Conservation (phyloP, 2,329 filamentous ascomycete genomes). For the Pseudogymnoascus sp. region DNA sequence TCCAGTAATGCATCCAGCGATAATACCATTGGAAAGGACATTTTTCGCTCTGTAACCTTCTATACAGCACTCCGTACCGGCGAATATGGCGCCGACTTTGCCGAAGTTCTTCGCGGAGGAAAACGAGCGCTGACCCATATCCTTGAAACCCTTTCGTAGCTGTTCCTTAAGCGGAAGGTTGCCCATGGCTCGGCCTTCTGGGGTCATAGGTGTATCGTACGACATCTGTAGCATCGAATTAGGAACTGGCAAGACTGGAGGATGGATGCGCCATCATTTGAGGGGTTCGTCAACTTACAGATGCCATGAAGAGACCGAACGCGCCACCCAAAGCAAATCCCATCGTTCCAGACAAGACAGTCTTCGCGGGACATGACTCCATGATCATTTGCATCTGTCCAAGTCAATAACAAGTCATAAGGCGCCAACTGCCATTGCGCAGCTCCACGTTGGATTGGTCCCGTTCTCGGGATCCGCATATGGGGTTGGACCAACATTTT, state of each 20-base stretch:
- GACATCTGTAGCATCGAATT: slow-evolving; percentile 61
- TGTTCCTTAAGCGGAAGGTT: slow-evolving; percentile 79
- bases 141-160: slow-evolving; percentile 77
- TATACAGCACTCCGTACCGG: slow-evolving; percentile 90
- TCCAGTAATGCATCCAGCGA: slow-evolving; percentile 84
- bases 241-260: not conserved
- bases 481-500: slow-evolving; percentile 22
- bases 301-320: slow-evolving; percentile 97
- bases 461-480: not conserved
- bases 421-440: not conserved
- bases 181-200: slow-evolving; percentile 37
- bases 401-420: slow-evolving; percentile 9
- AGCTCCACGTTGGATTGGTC: not conserved
- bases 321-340: slow-evolving; percentile 89
- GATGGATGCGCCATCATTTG: slow-evolving; percentile 3
- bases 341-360: slow-evolving; percentile 82
- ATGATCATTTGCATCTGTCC: slow-evolving; percentile 43
- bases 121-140: slow-evolving; percentile 82
- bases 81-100: slow-evolving; percentile 83
- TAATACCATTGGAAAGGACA: slow-evolving; percentile 79
- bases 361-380: slow-evolving; percentile 89
- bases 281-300: slow-evolving; percentile 49
- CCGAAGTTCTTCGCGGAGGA: slow-evolving; percentile 91
- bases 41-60: slow-evolving; percentile 91
- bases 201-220: slow-evolving; percentile 80